Percentiles rank a stretch among this genome's conserved stretches.
phyloP scores from a whole-genome alignment of 352 stramenopile species.

The Phytophthora pini region DNA sequence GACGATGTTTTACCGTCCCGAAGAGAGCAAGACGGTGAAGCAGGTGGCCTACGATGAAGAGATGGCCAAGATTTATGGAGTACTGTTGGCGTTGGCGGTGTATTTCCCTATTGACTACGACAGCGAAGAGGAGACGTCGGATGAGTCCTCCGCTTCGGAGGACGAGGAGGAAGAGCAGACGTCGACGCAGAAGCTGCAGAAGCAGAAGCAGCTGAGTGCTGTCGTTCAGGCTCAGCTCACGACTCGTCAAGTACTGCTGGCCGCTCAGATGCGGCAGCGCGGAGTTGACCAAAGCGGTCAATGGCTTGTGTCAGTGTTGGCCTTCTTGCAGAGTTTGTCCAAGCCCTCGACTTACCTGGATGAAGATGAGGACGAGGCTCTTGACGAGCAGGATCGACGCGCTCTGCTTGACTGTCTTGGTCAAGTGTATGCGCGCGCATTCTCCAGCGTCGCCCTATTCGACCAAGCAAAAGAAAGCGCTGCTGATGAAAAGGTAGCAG shows the following conservation, averaged over 20 bases:
- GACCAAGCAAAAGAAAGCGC: constrained; percentile 28
- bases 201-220: constrained; percentile 27
- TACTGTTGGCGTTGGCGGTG: constrained; percentile 52
- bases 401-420: constrained; percentile 55
- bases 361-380: constrained; percentile 47
- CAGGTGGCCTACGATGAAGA: constrained; percentile 47
- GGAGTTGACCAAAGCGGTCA: constrained; percentile 27
- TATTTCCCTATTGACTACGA: constrained; percentile 56
- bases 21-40: constrained; percentile 36
- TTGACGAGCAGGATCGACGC: constrained; percentile 35
- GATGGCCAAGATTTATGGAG: constrained; percentile 59
- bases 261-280: constrained; percentile 46
- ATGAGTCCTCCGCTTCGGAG: constrained; percentile 45
- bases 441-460: constrained; percentile 36
- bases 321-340: constrained; percentile 45
- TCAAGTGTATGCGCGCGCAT: constrained; percentile 61
- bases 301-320: constrained; percentile 57
- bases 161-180: constrained; percentile 36
- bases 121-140: constrained; percentile 44
- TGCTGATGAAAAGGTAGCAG: constrained; percentile 24
- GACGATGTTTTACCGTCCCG: constrained; percentile 64
- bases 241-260: constrained; percentile 47
- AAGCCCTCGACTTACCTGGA: constrained; percentile 53
- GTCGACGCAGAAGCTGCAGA: constrained; percentile 10
- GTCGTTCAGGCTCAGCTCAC: constrained; percentile 44